Evolutionary conservation across 768 basidiomycete species (phyloP), one percentile per base, ranked within the genome.

Genomic region (Pisolithus marmoratus): DNA sequence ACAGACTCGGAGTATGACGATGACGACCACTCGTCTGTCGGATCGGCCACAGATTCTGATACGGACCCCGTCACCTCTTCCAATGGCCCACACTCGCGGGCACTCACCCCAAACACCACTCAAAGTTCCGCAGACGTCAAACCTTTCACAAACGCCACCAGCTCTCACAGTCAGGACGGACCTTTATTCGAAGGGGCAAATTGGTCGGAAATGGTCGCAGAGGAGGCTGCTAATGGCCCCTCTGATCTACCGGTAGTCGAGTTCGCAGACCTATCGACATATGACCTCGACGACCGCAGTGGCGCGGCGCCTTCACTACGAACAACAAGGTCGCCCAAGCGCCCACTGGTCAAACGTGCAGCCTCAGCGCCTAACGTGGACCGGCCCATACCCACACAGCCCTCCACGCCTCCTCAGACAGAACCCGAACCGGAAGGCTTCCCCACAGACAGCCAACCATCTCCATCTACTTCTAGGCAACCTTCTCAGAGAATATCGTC

Each of bases 151-250:
- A 58, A 52, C 46, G 56, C 53, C 50, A 58, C 63, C 20, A 55
- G 46, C 22, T 49, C 63, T 5, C 71, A 70, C 55, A 72, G 66
- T 29, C 66, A 56, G 12, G 55, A 65, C 46, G 63, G 74, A 24
- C 72, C 80, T 15, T 83, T 87, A 65, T 84, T 85, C 57, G 69
- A 77, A 5, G 64, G 76, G 23, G 76, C 78, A 15, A 78, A 80
- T 59, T 91, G 90, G 90, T 86, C 87, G 9, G 87, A 91, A 63
- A 87, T 90, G 82, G 87, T 90, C n/a, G 76, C 84, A 17, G 84
- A 84, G 53, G 85, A 87, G 68, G 77, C 69, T 41, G 71, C 70
- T n/a, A 77, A 83, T 55, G 85, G 83, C 19, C 72, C 80, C 44
- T 80, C 79, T 8, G 80, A 82, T 24, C 74, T 92, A 8, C 90